Conservation (phyloP, 768 basidiomycete species). For the Pleurotus tuoliensis region DNA sequence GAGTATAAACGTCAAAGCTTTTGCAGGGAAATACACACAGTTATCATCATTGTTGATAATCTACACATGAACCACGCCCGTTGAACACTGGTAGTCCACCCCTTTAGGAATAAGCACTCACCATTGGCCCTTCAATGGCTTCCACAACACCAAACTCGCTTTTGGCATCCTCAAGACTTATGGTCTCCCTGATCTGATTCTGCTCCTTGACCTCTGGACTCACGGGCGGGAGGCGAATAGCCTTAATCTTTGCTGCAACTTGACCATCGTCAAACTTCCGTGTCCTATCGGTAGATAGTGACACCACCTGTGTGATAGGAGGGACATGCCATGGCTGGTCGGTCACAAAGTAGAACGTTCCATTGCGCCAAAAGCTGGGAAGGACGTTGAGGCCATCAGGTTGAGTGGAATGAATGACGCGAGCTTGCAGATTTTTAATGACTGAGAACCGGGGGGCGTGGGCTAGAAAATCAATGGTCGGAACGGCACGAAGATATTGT, state of each 20-base stretch:
- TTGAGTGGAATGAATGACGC: not conserved
- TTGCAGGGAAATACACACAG: not conserved
- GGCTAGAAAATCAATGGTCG: not conserved
- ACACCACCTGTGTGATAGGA: not conserved
- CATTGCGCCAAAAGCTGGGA: not conserved
- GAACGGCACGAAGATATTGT: not conserved
- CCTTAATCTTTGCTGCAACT: not conserved
- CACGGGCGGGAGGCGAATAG: not conserved
- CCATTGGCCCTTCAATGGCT: constrained; percentile 1
- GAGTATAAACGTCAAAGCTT: not conserved
- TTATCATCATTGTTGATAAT: constrained; percentile 5
- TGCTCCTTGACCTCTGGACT: not conserved
- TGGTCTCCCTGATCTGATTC: constrained; percentile 1
- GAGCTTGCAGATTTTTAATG: not conserved
- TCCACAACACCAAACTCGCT: not conserved
- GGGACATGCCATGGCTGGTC: constrained; percentile 4
- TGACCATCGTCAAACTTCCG: not conserved
- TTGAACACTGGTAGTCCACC: not conserved
- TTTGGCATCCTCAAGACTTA: constrained; percentile 1
- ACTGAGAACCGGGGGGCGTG: not conserved
- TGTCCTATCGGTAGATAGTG: not conserved
- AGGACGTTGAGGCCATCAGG: not conserved
- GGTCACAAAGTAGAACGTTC: not conserved
- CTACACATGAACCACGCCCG: not conserved
- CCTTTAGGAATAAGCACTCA: not conserved